Base-by-base conservation (phyloP, 305 asterid species). In the Fraxinus velutina region DNA sequence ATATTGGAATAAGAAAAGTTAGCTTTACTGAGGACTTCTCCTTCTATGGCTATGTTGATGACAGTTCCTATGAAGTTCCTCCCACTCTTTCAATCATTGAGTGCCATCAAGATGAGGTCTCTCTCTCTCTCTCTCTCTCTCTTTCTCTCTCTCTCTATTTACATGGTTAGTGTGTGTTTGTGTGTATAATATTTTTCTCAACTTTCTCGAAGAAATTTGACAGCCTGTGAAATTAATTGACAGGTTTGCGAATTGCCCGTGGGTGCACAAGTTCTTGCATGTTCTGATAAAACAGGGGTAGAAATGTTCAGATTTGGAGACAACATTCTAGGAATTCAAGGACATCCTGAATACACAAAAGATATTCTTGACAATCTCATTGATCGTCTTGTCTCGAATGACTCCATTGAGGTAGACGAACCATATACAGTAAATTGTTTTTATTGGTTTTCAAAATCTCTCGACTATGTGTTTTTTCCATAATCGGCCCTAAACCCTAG, bases 91-190 rank as follows among this genome's bases (percentile, higher is more conserved):
- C 92, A 0, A 84, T 94, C 57, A 88, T 93, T 36, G 85, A 92
- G 86, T 92, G 96, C 82, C 98, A 94, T 75, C 96, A 90, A 84
- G 98, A 94, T 74, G 95, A 93, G 93, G 98, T 90, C 60, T 47
- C 6, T 47, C 60, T 47, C 57, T 42, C 52, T 12, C 17, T 39
- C 6, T 47, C 60, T 47, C 57, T 42, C 52, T 47, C 57, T 42
- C 52, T 12, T 5, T 39, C 6, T 47, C 60, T 47, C 57, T 42
- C 52, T 12, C 52, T 39, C 47, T 44, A 21, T 50, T 24, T 8
- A 29, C 36, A 27, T 19, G 7, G 19, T 39, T 74, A 1, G 62
- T 15, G n/a, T 29, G 10, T 9, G 44, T 42, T 10, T 42, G n/a
- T 15, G 60, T 47, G 60, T 4, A 5, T 0, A 55, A n/a, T 2